phyloP scores from a whole-genome alignment of 2,329 filamentous ascomycete species.

The Neonectria ditissima region DNA sequence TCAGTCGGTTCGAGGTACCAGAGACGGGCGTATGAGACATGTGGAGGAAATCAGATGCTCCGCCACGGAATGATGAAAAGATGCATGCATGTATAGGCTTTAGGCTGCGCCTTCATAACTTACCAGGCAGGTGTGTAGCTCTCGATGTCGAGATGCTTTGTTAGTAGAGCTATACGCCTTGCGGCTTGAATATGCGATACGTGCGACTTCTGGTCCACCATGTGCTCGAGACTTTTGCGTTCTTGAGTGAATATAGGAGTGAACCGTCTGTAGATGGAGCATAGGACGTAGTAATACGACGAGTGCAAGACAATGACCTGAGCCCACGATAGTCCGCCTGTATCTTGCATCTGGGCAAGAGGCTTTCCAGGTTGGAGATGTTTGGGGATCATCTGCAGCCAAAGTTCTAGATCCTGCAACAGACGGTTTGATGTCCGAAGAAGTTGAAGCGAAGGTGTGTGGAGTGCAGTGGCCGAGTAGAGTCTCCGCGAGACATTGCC shows the following conservation, averaged over 20 bases:
- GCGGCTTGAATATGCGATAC: conserved; percentile 14
- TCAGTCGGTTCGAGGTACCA: no score
- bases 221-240: neutral
- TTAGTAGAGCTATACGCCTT: conserved; percentile 14
- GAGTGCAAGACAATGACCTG: conserved; percentile 9
- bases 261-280: conserved; percentile 9
- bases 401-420: neutral
- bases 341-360: neutral
- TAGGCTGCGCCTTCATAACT: neutral
- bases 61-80: no score
- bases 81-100: no score
- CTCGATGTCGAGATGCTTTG: conserved; percentile 17
- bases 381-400: neutral
- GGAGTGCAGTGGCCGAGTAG: conserved; percentile 3
- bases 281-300: conserved; percentile 9
- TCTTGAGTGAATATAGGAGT: conserved; percentile 1
- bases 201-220: neutral
- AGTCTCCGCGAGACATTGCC: neutral
- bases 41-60: neutral
- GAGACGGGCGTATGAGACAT: no score
- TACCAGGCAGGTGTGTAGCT: conserved; percentile 20
- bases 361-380: neutral
- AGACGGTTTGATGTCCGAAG: neutral
- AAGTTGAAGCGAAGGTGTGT: neutral
- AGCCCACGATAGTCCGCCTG: neutral